Evolutionary conservation across 179 eudicot genomes (phyloP), one percentile per base, ranked within the genome.

Genomic region (Amaranthus tricolor): DNA sequence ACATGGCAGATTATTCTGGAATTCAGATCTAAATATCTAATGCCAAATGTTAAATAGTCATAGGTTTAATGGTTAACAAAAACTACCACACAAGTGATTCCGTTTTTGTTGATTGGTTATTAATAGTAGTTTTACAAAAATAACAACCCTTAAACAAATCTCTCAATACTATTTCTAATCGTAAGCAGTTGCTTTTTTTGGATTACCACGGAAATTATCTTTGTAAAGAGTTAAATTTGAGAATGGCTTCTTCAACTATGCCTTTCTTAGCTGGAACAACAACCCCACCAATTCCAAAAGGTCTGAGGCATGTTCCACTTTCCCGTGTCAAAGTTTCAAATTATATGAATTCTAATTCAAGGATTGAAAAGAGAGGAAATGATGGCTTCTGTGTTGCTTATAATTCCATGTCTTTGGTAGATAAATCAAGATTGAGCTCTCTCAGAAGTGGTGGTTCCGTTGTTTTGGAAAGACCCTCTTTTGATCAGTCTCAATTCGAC

Each of bases 401-500:
- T 31, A 31, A 31, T 24, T 74, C 75, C 9, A 63, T 74, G 70
- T 0, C 62, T 15, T 44, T 72, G 19, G 56, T 49, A 56, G 61
- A 76, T 21, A 72, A 74, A 57, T 60, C 80, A 60, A 78, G 80
- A 73, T 72, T 81, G 67, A 84, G 86, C 74, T 81, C 82, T 75
- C 79, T 67, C 3, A 77, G 76, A 49, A 78, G 86, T 31, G 84
- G 84, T 49, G 76, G 81, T 43, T 66, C 82, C 58, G 72, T 71
- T 81, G 80, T 84, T 64, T 75, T 84, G 76, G 86, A 84, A 31
- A 66, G 82, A 64, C 82, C 86, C 62, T 54, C 74, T 68, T 78
- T 81, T 74, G 86, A 84, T 81, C 86, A 78, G 61, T 80, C 84
- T 44, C 84, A 84, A 51, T 84, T 75, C 68, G 86, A 84, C 57